These are phyloP conservation scores for Debaryomycetaceae sp. DNA, from an alignment of 1,139 yeast genomes.

Conservation along the genomic window DNA sequence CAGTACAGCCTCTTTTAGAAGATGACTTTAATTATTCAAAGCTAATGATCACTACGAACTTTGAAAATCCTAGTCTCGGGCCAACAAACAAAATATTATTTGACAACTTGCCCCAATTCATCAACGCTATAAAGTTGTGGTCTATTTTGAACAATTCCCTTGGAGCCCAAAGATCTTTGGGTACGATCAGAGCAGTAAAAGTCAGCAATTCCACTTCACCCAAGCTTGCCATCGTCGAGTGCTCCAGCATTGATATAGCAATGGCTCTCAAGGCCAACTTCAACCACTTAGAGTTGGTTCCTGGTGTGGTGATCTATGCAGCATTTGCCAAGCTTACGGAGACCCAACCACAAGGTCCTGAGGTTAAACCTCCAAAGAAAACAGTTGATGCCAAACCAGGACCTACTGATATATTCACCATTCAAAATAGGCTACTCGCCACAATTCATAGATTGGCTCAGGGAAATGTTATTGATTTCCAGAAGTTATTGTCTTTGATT, in stretches of 20 bases:
- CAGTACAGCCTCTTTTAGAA: conserved; percentile 32
- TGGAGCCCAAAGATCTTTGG: conserved; percentile 21
- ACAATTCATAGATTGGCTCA: conserved; percentile 18
- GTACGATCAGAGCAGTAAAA: conserved; percentile 44
- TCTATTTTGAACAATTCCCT: conserved; percentile 29
- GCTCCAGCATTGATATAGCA: conserved; percentile 68
- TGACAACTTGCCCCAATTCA: conserved; percentile 64
- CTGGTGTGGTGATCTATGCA: conserved; percentile 63
- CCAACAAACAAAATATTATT: conserved; percentile 76
- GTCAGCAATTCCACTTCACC: conserved; percentile 43
- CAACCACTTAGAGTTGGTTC: conserved; percentile 77
- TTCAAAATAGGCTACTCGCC: conserved; percentile 21
- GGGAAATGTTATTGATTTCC: conserved; percentile 21
- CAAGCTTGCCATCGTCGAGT: conserved; percentile 67
- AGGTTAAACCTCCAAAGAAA: conserved; percentile 9
- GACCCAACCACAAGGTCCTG: background rate
- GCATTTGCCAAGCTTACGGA: conserved; percentile 63
- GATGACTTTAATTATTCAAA: conserved; percentile 55
- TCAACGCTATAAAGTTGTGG: conserved; percentile 35
- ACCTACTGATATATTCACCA: conserved; percentile 25
- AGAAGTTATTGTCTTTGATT: conserved; percentile 31
- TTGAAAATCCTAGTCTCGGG: conserved; percentile 65
- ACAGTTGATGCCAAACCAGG: conserved; percentile 9
- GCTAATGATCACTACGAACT: conserved; percentile 50
- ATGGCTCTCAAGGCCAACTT: conserved; percentile 71